Evolutionary conservation across 108 stramenopile genomes (phyloP).

Genomic region (Skeletonema tropicum): DNA sequence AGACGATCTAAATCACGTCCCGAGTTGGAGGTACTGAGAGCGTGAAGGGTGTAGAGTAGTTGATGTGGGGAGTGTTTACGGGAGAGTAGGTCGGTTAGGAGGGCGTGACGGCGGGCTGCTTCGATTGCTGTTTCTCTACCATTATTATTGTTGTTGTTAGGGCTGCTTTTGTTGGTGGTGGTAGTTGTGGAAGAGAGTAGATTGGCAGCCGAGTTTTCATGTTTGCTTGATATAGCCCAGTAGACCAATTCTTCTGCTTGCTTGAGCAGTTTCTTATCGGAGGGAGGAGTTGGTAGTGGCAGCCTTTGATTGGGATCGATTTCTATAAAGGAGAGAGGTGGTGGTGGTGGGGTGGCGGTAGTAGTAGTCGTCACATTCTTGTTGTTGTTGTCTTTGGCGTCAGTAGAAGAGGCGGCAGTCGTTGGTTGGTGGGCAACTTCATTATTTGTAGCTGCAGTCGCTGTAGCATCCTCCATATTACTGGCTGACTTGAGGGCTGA

Average conservation of each 20-base stretch:
- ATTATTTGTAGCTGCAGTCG: background rate
- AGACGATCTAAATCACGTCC: conserved; percentile 36
- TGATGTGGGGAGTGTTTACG: conserved; percentile 8
- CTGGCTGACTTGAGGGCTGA: background rate
- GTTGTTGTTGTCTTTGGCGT: background rate
- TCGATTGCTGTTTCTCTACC: conserved; percentile 3
- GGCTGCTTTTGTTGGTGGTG: background rate
- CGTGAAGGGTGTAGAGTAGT: conserved; percentile 28
- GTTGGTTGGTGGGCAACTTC: background rate
- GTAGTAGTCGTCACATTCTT: background rate
- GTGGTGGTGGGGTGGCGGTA: conserved; percentile 14
- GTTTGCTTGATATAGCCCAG: conserved; percentile 44
- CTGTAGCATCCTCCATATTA: background rate
- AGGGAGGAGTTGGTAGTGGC: conserved; percentile 14
- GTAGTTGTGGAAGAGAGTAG: background rate
- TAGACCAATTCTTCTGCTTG: conserved; percentile 29
- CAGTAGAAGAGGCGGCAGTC: background rate
- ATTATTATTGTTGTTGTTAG: background rate
- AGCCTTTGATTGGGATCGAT: conserved; percentile 27
- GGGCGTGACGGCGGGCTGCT: conserved; percentile 13
- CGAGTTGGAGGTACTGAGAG: conserved; percentile 23
- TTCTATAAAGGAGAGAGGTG: conserved; percentile 18
- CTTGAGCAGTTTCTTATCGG: conserved; percentile 5
- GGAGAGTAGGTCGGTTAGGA: conserved; percentile 16
- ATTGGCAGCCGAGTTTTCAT: conserved; percentile 32